Base-by-base conservation (phyloP, 768 basidiomycete genomes). In the Hemileccinum rubropunctum region DNA sequence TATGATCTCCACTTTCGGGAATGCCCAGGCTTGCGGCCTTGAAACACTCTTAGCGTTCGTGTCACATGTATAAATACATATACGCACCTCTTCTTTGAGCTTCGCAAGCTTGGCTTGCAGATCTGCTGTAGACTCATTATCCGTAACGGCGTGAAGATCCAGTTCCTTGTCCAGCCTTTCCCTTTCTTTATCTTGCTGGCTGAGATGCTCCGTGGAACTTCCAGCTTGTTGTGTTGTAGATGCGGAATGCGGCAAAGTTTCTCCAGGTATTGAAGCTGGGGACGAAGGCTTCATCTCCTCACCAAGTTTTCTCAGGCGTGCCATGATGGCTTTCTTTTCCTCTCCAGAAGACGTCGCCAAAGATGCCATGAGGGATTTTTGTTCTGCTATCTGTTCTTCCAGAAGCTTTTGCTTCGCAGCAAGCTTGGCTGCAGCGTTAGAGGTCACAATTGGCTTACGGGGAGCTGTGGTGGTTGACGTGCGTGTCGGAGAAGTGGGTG, bases 321-420 rank as follows among this genome's bases (percentile, higher is more conserved):
- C 75, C 81, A 94, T 84, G 43, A 95, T 84, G 35, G 73, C 74
- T 68, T 90, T 86, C 73, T 89, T 95, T 71, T 88, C 87, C 47
- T 86, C 81, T 0, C 76, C 61, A 10, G 82, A 76, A 8, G 86
- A 83, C 5, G 79, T 78, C 21, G 74, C 68, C 13, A 95, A 69
- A 30, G 81, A 79, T 7, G 76, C 77, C 83, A 97, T 87, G 49
- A 98, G 73, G 1, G 81, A 74, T 67, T 94, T 95, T 70, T 95
- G 95, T 69, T 95, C 91, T 0, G 83, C 77, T 51, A 97, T 92
- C 60, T 88, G 87, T 63, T 86, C 80, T 56, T 92, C 88, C 18
- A 91, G 69, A 34, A 85, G 73, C 52, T 85, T 81, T 60, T 89
- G 87, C 65, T 88, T 88, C 4, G 79, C 82, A 2, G 86, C 88